Base-by-base conservation (phyloP, 2,329 filamentous ascomycete species). In the Sporothrix phasma region DNA sequence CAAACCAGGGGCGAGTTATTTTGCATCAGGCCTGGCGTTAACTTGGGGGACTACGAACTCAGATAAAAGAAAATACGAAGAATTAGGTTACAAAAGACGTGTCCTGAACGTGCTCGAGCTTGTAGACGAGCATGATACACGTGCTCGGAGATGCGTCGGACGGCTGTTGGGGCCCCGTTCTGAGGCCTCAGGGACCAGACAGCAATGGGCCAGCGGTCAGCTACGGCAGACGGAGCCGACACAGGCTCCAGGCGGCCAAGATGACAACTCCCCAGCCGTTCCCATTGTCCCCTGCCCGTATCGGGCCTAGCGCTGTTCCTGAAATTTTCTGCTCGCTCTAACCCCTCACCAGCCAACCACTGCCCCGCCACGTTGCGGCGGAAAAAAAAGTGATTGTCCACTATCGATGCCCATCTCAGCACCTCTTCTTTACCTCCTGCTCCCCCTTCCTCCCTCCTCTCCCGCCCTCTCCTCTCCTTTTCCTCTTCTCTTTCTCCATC, bases 381-480 rank as follows among this genome's bases (percentile, higher is more conserved):
- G 24, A 37, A 53, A 61, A 62, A 64, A 58, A 66, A 54, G 54
- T 41, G n/a, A 24, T 29, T 39, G 53, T 53, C 41, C 34, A n/a
- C 60, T 59, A 46, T 58, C 54, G 43, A 53, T 34, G 46, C 54
- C 34, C 54, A 58, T 45, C n/a, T 53, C 45, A 51, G 22, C 34
- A 43, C 62, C 62, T 60, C 62, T 66, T 62, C 67, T 69, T 65
- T 69, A n/a, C 64, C 69, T 54, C 39, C 43, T 65, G 15, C 49
- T 65, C 66, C 70, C 11, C 22, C 47, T 37, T 56, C 26, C 26
- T 24, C 71, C 67, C 24, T 61, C 29, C 46, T 69, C 69, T 71
- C 70, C 71, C 69, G 68, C 71, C 70, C 69, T 66, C 65, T 62
- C 63, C 59, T 68, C 63, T 31, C 71, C 67, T 37, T 56, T 17